These are phyloP conservation scores for Pyrus communis DNA, from an alignment of 306 rosid species.

Conservation along the genomic window DNA sequence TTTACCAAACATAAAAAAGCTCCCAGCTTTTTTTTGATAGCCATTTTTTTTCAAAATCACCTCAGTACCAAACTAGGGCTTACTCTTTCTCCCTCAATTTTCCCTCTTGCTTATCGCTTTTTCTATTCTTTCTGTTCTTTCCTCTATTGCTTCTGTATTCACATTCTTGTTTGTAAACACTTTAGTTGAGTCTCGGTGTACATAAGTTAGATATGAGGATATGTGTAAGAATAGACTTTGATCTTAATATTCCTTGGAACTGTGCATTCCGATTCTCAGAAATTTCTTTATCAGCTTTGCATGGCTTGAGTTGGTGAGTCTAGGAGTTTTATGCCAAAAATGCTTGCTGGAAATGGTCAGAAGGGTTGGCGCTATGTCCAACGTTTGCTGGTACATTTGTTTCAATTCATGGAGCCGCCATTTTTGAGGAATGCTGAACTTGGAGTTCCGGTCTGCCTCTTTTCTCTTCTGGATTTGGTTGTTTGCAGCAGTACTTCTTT, in stretches of 20 bases:
- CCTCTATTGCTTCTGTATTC: not conserved
- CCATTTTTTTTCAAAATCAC: no score
- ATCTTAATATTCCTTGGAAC: not conserved
- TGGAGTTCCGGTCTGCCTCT: conserved; percentile 60
- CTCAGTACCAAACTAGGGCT: no score
- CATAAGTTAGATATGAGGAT: not conserved
- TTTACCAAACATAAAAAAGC: no score
- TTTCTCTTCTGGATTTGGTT: not conserved
- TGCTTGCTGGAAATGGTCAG: conserved; percentile 82
- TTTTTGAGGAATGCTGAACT: conserved; percentile 94
- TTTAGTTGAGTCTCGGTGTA: not conserved
- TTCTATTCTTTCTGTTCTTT: not conserved
- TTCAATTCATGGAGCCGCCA: conserved; percentile 99
- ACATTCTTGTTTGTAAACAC: not conserved
- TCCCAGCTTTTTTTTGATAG: no score
- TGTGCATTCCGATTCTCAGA: not conserved
- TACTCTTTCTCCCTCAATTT: not conserved
- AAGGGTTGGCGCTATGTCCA: conserved; percentile 91
- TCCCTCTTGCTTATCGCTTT: not conserved
- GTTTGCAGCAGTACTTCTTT: not conserved
- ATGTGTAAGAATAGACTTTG: not conserved
- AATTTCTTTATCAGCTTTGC: conserved; percentile 65
- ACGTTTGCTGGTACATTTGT: conserved; percentile 80
- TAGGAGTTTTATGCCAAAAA: conserved; percentile 89
- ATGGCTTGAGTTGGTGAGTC: conserved; percentile 97